These are phyloP conservation scores for Acer yangbiense DNA, from an alignment of 345 rosid species.

Conservation along the genomic window DNA sequence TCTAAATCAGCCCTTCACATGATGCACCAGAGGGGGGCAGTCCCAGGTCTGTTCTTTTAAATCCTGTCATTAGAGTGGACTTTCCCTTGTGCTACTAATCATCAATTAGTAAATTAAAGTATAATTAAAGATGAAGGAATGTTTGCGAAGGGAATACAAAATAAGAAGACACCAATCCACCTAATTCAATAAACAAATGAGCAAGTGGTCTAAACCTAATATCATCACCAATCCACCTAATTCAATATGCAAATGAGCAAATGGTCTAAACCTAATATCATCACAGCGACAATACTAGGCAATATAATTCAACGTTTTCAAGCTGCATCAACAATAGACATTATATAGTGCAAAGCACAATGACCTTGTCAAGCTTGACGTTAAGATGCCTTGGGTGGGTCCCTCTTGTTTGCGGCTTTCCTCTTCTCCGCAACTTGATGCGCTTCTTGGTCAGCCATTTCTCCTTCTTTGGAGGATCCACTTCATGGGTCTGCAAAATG, in stretches of 20 bases:
- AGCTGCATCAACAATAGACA: background rate
- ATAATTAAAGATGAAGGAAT: background rate
- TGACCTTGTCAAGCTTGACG: constrained; percentile 78
- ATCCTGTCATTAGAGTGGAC: too few species aligned
- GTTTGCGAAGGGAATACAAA: background rate
- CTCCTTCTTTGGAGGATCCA: constrained; percentile 82
- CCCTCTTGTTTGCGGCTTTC: constrained; percentile 80
- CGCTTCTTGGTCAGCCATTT: constrained; percentile 81
- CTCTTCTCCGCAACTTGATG: constrained; percentile 68
- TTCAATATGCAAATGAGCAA: background rate
- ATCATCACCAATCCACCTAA: background rate
- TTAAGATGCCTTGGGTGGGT: constrained; percentile 65
- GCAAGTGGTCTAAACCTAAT: background rate
- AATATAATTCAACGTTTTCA: too few species aligned
- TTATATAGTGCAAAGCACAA: constrained; percentile 3
- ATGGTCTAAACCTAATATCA: background rate
- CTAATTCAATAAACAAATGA: background rate
- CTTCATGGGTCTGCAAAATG: constrained; percentile 33
- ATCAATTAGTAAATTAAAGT: background rate
- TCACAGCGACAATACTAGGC: background rate
- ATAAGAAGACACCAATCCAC: background rate
- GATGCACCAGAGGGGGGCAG: too few species aligned
- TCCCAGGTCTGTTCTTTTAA: too few species aligned
- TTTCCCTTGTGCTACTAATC: too few species aligned
- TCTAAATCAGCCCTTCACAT: too few species aligned